phyloP scores from a whole-genome alignment of 768 basidiomycete genomes.

The Daedalea quercina region DNA sequence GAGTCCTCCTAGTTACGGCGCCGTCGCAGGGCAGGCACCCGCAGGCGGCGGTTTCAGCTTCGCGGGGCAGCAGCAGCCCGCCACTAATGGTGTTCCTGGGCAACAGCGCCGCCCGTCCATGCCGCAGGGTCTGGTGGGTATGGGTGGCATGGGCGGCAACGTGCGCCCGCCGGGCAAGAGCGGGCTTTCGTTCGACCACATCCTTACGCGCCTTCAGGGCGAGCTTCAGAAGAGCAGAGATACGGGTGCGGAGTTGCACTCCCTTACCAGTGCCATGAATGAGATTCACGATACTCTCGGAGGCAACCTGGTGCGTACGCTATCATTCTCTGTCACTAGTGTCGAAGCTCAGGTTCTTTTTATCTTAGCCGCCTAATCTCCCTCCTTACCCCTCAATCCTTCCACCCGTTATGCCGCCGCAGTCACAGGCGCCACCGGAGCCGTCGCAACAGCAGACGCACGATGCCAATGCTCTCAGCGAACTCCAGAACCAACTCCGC shows the following conservation, averaged over 20 bases:
- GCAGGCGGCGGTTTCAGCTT: slow-evolving; percentile 38
- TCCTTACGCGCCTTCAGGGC: slow-evolving; percentile 79
- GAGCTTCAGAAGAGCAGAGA: slow-evolving; percentile 96
- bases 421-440: slow-evolving; percentile 13
- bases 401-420: slow-evolving; percentile 47
- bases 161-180: slow-evolving; percentile 74
- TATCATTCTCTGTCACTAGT: not conserved
- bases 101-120: slow-evolving; percentile 50
- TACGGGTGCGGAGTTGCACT: slow-evolving; percentile 80
- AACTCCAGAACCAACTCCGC: slow-evolving; percentile 76
- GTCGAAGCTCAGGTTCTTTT: not conserved
- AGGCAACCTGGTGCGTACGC: slow-evolving; percentile 61
- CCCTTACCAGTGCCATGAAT: slow-evolving; percentile 69
- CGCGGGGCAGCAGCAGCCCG: slow-evolving; percentile 26
- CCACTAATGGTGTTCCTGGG: slow-evolving; percentile 13
- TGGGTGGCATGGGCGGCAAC: slow-evolving; percentile 73
- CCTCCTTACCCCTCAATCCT: slow-evolving; percentile 59
- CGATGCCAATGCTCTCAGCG: slow-evolving; percentile 35
- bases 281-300: slow-evolving; percentile 92
- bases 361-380: slow-evolving; percentile 47
- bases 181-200: slow-evolving; percentile 88
- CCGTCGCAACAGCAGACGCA: slow-evolving; percentile 1
- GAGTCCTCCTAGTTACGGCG: slow-evolving; percentile 25
- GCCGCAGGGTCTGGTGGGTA: slow-evolving; percentile 55
- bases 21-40: slow-evolving; percentile 27